Base-by-base conservation (phyloP, 2,329 filamentous ascomycete species). In the Pseudogymnoascus sp. region DNA sequence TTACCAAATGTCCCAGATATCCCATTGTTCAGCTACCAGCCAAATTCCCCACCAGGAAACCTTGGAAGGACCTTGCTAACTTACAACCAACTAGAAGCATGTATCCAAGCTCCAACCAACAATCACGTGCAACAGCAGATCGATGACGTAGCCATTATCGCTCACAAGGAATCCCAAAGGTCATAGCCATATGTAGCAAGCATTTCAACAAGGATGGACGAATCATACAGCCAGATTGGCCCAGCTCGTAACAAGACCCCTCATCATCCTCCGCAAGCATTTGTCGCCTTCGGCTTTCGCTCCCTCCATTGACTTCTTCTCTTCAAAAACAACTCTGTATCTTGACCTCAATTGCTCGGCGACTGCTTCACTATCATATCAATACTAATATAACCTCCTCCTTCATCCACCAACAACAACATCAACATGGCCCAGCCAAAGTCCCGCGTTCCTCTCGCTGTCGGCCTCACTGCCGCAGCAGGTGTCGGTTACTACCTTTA, bases 401-500 rank as follows among this genome's bases (percentile, higher is more conserved):
- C 29, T n/a, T 19, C 49, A 33, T 33, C 8, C 49, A 21, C 49
- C 29, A 55, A 6, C 49, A 55, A 19, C 62, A 16, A 33, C 43
- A 63, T 61, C 65, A 69, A 66, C 67, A 74, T 73, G 72, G 70
- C 71, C 35, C 68, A 71, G 66, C 69, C 67, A 65, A 76, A 71
- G 63, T 72, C 72, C 60, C 74, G 72, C 66, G 66, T 74, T 65
- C 68, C 77, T 62, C 71, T 74, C 43, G 71, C 79, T 69, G 72
- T 88, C 69, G 88, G 87, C 69, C 76, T 85, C 68, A 83, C 80
- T 64, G 85, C 84, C 67, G 87, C 82, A 33, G 84, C 83, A 69
- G 88, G 86, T 67, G 78, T 86, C 63, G 91, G 89, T 45, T 97
- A 96, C 82, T 97, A 97, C 80, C 83, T 97, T 66, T 99, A 96